phyloP scores from a whole-genome alignment of 805 yeast genomes.

The Candida sithepensis region DNA sequence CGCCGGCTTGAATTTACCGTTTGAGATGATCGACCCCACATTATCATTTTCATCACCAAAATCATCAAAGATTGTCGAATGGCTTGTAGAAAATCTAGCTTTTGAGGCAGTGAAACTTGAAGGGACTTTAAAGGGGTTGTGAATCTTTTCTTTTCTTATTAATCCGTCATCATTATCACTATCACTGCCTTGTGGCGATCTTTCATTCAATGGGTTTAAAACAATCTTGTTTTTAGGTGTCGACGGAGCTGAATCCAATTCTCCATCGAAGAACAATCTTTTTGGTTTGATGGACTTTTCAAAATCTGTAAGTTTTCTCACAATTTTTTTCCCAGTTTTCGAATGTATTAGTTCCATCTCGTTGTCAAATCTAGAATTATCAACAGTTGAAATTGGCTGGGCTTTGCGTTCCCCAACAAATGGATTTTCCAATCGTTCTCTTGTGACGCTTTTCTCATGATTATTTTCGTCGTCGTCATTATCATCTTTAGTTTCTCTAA shows the following conservation, averaged over 20 bases:
- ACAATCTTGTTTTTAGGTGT: slow-evolving; percentile 16
- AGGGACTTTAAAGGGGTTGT: slow-evolving; percentile 20
- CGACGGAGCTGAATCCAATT: slow-evolving; percentile 4
- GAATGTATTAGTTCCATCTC: slow-evolving; percentile 39
- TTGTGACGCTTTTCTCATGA: slow-evolving; percentile 11
- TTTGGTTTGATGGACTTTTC: slow-evolving; percentile 38
- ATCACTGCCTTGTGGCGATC: background rate
- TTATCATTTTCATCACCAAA: background rate
- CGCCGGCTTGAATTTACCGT: background rate
- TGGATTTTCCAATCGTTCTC: slow-evolving; percentile 27
- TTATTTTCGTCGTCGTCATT: slow-evolving; percentile 10
- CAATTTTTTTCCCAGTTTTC: slow-evolving; percentile 38
- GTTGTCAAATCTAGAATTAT: slow-evolving; percentile 28
- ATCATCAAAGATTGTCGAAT: background rate
- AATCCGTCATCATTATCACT: slow-evolving; percentile 15
- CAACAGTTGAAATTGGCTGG: slow-evolving; percentile 1
- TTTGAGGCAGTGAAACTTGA: background rate
- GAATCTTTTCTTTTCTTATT: slow-evolving; percentile 19
- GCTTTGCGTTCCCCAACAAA: slow-evolving; percentile 18
- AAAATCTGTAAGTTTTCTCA: slow-evolving; percentile 27
- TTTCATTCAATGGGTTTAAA: slow-evolving; percentile 10
- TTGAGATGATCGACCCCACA: background rate
- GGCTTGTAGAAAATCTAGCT: background rate
- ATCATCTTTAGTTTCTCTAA: slow-evolving; percentile 16
- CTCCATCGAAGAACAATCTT: slow-evolving; percentile 26